Evolutionary conservation across 306 rosid genomes (phyloP).

Genomic region (Medicago ruthenica): DNA sequence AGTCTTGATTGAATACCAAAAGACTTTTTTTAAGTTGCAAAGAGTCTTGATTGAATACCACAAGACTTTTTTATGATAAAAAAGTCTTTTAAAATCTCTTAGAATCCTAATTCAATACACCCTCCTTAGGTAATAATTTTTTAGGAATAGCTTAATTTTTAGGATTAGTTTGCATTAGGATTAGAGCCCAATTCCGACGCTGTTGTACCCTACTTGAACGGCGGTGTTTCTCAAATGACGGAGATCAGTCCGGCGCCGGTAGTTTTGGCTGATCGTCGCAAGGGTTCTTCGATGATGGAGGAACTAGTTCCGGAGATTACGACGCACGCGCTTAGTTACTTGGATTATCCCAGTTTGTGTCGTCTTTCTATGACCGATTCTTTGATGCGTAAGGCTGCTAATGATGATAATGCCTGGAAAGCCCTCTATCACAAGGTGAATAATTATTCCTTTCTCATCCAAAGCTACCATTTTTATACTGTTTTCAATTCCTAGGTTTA

Average conservation of each 20-base stretch:
- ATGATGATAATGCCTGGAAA: conserved; percentile 98
- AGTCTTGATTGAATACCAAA: too few species aligned
- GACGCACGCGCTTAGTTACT: conserved; percentile 94
- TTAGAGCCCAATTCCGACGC: too few species aligned
- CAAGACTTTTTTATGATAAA: too few species aligned
- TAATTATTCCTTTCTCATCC: conserved; percentile 6
- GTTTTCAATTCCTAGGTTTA: conserved; percentile 13
- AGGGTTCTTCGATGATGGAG: conserved; percentile 98
- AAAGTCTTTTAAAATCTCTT: too few species aligned
- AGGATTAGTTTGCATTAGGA: too few species aligned
- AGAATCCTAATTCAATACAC: too few species aligned
- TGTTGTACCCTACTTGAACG: conserved; percentile 69
- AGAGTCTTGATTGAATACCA: too few species aligned
- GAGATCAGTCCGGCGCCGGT: conserved; percentile 45
- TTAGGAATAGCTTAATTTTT: too few species aligned
- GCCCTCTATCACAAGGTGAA: conserved; percentile 95
- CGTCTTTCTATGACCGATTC: conserved; percentile 97
- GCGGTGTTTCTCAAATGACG: conserved; percentile 54
- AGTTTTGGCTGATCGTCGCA: conserved; percentile 58
- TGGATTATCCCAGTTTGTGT: conserved; percentile 94
- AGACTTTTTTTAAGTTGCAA: too few species aligned
- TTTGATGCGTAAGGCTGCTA: conserved; percentile 93
- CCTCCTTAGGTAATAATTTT: too few species aligned
- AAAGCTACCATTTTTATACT: background rate
- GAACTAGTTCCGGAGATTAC: conserved; percentile 98